Evolutionary conservation across 2,329 filamentous ascomycete genomes (phyloP), one percentile per base, ranked within the genome.

Genomic region (Microcyclospora pomicola): DNA sequence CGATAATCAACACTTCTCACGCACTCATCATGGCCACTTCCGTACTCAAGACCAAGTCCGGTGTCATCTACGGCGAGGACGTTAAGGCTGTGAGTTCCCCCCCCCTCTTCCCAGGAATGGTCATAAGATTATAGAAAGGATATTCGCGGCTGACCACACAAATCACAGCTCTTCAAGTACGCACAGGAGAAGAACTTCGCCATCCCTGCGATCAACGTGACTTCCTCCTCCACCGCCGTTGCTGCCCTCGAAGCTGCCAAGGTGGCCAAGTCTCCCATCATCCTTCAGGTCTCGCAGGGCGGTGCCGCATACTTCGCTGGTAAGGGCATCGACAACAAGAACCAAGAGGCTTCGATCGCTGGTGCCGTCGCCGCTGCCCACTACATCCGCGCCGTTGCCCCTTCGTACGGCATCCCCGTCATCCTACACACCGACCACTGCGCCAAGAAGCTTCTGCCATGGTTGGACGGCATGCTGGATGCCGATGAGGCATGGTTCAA

Each of bases 381-480:
- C 71, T 96, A 84, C 72, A 85, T 95, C 69, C 84, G 87, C 59
- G 71, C 82, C 51, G 68, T 96, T 55, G 85, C 91, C 37, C 84
- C 88, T 44, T 53, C 74, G 52, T 98, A 98, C 67, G 85, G 80
- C 53, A 69, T 96, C 50, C 88, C 88, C 56, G 85, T 94, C 52
- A 72, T 96, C 55, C 78, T 96, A 43, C 87, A 95, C 77, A 92
- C 88, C 61, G 91, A 98, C 65, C 91, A 96, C 73, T 94, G 88
- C 68, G 88, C 91, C 61, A 96, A 96, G 82, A 96, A 96, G 80
- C 84, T 96, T 42, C 79, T 96, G 41, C 91, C 91, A 46, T 96
- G 88, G 88, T 72, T 96, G 61, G 87, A 95, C 59, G 87, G 87
- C 62, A 87, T 95, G 79, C 67, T 96, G 53, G 86, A 91, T 47